Base-by-base conservation (phyloP, 2,329 filamentous ascomycete genomes). In the Alternaria metachromatica region DNA sequence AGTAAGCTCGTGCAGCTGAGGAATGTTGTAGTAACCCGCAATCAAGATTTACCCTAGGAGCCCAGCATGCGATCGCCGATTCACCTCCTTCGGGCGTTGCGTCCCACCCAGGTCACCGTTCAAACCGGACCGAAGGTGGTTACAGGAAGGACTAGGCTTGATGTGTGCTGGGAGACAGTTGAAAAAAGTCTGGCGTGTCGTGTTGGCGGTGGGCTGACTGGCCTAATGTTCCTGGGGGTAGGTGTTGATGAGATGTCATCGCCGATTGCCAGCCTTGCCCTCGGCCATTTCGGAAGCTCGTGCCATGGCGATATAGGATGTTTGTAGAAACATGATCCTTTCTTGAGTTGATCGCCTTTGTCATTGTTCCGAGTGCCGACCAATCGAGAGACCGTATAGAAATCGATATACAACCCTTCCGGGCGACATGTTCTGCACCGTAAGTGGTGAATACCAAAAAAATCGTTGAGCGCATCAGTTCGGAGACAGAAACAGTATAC, bases 1-100 rank as follows among this genome's bases (percentile, higher is more conserved):
- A 60, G 44, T 63, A 60, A 63, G 33, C 56, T 28, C 50, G 28
- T 50, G 28, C 44, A 25, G 12, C 30, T 44, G 25, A 46, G 49
- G 41, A 46, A 44, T n/a, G 23, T 30, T 18, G 30, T 26, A 21
- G 15, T 28, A 13, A 48, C 21, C 25, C 28, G 26, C 21, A 62
- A 58, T 46, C 54, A 58, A 58, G 54, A 53, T 62, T 62, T 28
- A 55, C 33, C 53, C 28, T 41, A 37, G 45, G 20, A 62, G 28
- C 23, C 33, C 46, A 63, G 60, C 56, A 45, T 21, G 60, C 60
- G 60, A 63, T 63, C 60, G 60, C 60, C 60, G 60, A 63, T 63
- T 55, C 55, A 53, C 26, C 45, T 46, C 15, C 20, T 54, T 46
- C 41, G 43, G 41, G 57, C 26, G 37, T 20, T 28, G 9, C 23